Percentiles rank a stretch among this genome's conserved stretches.
Conservation (phyloP, 1,139 yeast genomes). For the Pichia sp. region DNA sequence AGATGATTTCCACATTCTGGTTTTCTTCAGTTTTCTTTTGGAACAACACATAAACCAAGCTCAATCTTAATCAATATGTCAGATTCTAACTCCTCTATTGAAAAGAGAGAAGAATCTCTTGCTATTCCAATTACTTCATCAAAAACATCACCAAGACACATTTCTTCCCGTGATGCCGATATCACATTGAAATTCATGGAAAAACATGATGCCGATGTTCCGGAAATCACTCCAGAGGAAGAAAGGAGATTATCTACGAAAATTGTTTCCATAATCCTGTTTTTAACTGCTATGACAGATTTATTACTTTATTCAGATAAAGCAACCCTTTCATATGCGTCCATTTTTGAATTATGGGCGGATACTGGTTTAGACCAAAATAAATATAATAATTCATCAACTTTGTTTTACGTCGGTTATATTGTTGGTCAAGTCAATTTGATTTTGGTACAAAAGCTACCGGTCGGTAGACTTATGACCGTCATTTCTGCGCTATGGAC, state of each 20-base stretch:
- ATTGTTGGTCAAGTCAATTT: conserved; percentile 28
- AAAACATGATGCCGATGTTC: conserved; percentile 22
- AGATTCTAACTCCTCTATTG: not conserved
- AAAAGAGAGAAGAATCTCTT: not conserved
- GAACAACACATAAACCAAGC: no score
- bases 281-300: conserved; percentile 27
- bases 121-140: conserved; percentile 18
- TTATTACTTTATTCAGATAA: conserved; percentile 37
- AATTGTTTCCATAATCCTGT: conserved; percentile 25
- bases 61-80: not conserved
- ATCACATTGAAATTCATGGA: conserved; percentile 27
- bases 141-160: conserved; percentile 2
- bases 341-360: conserved; percentile 36
- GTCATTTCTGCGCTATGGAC: conserved; percentile 27
- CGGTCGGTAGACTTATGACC: conserved; percentile 26
- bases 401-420: conserved; percentile 39
- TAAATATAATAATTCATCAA: conserved; percentile 30
- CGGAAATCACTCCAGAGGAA: conserved; percentile 25
- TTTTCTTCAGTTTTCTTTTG: no score
- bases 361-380: conserved; percentile 32
- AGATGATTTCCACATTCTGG: no score
- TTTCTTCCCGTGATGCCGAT: conserved; percentile 28
- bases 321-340: conserved; percentile 35
- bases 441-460: conserved; percentile 27
- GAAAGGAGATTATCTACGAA: conserved; percentile 26